Percentiles rank a stretch among this genome's conserved stretches.
Conservation (phyloP, 75 land plant species). For the Picea sitchensis region DNA sequence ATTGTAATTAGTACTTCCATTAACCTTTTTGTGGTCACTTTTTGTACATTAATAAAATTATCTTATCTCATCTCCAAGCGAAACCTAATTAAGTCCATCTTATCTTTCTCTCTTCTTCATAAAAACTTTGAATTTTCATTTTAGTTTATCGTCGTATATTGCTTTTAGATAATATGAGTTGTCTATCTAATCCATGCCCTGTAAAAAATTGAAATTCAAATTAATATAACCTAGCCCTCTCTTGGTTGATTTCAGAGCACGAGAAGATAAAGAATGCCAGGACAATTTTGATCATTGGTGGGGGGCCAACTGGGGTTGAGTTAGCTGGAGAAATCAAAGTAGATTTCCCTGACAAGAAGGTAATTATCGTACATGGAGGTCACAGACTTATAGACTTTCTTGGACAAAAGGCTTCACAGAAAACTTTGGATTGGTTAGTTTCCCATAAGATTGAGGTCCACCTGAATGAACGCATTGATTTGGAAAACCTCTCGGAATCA, state of each 20-base stretch:
- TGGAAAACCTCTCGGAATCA: constrained; percentile 30
- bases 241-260: constrained; percentile 22
- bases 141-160: too few relatives aligned
- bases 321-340: constrained; percentile 77
- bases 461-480: constrained; percentile 47
- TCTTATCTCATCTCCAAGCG: too few relatives aligned
- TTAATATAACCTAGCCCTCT: background rate
- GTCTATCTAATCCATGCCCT: background rate
- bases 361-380: constrained; percentile 65
- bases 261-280: constrained; percentile 34
- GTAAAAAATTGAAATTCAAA: background rate
- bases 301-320: constrained; percentile 92
- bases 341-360: constrained; percentile 85
- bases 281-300: constrained; percentile 75
- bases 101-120: too few relatives aligned
- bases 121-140: too few relatives aligned
- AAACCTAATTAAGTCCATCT: too few relatives aligned
- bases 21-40: too few relatives aligned
- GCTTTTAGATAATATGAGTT: background rate
- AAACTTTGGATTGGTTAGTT: constrained; percentile 65
- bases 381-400: constrained; percentile 70
- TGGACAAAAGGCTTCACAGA: constrained; percentile 65
- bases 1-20: too few relatives aligned
- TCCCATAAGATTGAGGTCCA: constrained; percentile 71
- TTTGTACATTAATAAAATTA: too few relatives aligned